Conservation (phyloP, 345 rosid genomes). For the Euphorbia pulcherrima region DNA sequence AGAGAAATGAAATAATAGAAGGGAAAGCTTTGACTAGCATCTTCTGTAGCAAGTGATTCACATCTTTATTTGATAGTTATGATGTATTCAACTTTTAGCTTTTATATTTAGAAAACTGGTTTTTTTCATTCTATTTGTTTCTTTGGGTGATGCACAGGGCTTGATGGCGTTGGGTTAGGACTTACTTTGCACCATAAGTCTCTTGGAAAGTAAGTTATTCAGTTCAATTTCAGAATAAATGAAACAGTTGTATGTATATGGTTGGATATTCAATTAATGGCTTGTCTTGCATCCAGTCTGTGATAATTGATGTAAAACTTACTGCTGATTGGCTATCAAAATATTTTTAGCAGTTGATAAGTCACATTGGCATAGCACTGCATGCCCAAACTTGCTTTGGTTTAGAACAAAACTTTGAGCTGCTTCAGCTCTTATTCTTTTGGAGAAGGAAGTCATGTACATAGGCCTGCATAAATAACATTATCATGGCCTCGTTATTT, state of each 20-base stretch:
- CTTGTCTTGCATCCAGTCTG: neutral
- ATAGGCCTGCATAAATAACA: too few relatives aligned
- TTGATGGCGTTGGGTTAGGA: conserved; percentile 81
- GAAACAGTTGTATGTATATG: neutral
- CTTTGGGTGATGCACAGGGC: conserved; percentile 35
- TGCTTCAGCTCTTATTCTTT: too few relatives aligned
- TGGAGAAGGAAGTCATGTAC: too few relatives aligned
- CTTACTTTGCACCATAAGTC: conserved; percentile 80
- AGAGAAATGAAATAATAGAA: neutral
- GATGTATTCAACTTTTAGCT: neutral
- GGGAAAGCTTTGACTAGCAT: neutral
- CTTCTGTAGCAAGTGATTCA: neutral
- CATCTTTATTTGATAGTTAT: neutral
- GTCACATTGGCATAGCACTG: neutral
- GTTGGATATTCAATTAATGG: neutral
- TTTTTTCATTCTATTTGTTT: neutral
- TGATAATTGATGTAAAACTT: neutral
- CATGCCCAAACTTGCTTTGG: neutral
- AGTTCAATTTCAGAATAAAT: neutral
- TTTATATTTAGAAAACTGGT: neutral
- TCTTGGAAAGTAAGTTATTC: conserved; percentile 70
- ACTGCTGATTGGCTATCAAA: neutral
- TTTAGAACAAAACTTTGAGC: neutral
- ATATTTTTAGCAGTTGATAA: neutral
- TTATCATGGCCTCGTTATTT: too few relatives aligned